These are phyloP conservation scores for Dactylellina parvicollis DNA, from an alignment of 2,329 filamentous ascomycete species.

Conservation along the genomic window DNA sequence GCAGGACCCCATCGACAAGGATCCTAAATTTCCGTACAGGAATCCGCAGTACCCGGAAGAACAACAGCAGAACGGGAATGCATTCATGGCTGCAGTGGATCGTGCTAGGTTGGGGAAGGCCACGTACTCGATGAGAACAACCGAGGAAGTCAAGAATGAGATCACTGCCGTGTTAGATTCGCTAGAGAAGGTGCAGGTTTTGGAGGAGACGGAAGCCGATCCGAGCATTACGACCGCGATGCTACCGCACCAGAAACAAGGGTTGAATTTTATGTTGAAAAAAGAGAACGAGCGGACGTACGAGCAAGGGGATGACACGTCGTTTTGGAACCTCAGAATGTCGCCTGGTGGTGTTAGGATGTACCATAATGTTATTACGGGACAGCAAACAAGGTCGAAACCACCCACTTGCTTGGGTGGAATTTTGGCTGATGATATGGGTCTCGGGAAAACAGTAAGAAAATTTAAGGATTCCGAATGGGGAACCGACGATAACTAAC, in stretches of 20 bases:
- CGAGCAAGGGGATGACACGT: conserved; percentile 65
- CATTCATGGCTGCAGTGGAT: conserved; percentile 36
- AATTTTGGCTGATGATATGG: conserved; percentile 57
- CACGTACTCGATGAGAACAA: conserved; percentile 49
- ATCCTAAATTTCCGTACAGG: conserved; percentile 47
- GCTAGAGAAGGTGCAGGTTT: conserved; percentile 46
- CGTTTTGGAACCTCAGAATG: conserved; percentile 77
- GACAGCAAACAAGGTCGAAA: conserved; percentile 64
- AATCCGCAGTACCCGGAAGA: conserved; percentile 51
- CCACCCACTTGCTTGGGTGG: conserved; percentile 52
- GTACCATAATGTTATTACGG: conserved; percentile 75
- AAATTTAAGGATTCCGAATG: conserved; percentile 74
- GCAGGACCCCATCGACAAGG: conserved; percentile 38
- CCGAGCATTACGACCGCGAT: conserved; percentile 32
- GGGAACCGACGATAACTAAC: conserved; percentile 82
- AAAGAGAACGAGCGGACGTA: conserved; percentile 44
- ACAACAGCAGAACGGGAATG: conserved; percentile 28
- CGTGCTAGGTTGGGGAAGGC: conserved; percentile 40
- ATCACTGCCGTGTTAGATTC: conserved; percentile 47
- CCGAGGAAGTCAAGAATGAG: conserved; percentile 51
- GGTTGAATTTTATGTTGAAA: conserved; percentile 51
- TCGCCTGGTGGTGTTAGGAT: conserved; percentile 68
- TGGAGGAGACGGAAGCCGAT: conserved; percentile 47
- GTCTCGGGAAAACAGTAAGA: conserved; percentile 68
- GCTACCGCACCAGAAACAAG: conserved; percentile 48